Evolutionary conservation across 805 yeast genomes (phyloP).

Genomic region (Barnettozyma sucrosica): DNA sequence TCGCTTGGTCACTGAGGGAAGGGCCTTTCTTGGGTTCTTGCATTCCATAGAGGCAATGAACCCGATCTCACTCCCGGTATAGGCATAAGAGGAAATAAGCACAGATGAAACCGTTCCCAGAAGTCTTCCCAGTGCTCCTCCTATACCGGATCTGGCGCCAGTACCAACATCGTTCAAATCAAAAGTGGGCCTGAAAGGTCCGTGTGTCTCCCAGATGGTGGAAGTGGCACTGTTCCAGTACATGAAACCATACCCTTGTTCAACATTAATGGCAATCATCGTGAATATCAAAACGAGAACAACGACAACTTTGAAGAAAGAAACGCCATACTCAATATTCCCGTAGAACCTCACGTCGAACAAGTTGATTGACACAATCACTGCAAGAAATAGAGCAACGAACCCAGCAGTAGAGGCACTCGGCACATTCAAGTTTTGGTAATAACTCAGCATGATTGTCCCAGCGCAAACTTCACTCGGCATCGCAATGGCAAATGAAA

Average conservation of each 20-base stretch:
- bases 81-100: constrained; percentile 65
- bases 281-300: constrained; percentile 50
- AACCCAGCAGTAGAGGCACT: constrained; percentile 55
- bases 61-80: constrained; percentile 78
- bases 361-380: constrained; percentile 46
- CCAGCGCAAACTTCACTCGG: constrained; percentile 82
- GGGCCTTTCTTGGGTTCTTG: constrained; percentile 68
- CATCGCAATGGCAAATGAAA: constrained; percentile 63
- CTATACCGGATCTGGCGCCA: constrained; percentile 49
- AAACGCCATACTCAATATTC: constrained; percentile 61
- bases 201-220: constrained; percentile 46
- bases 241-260: constrained; percentile 51
- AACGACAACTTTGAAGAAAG: constrained; percentile 50
- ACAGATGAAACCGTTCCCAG: constrained; percentile 56
- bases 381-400: constrained; percentile 49
- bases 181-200: constrained; percentile 69
- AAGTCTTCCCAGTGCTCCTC: constrained; percentile 55
- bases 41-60: constrained; percentile 84
- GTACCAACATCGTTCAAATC: constrained; percentile 57
- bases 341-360: constrained; percentile 71
- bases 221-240: constrained; percentile 60
- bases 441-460: constrained; percentile 68
- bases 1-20: constrained; percentile 71
- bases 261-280: constrained; percentile 56
- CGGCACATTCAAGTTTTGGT: constrained; percentile 47